phyloP scores from a whole-genome alignment of 371 early-diverging fungal genomes.

The Polyrhizophydium stewartii region DNA sequence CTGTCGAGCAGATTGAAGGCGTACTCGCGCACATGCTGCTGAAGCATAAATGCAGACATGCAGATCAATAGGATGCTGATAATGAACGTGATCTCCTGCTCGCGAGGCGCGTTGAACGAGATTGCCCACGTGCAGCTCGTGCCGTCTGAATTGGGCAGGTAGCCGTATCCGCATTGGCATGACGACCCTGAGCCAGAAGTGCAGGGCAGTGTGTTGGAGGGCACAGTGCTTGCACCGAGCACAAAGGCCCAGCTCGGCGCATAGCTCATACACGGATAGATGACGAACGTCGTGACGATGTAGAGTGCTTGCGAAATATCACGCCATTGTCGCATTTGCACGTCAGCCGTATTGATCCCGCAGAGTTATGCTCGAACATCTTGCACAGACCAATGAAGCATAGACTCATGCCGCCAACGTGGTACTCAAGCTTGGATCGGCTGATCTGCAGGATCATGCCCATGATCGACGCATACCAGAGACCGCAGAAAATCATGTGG shows the following conservation, averaged over 20 bases:
- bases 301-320: background rate
- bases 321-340: no score
- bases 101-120: no score
- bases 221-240: background rate
- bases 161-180: background rate
- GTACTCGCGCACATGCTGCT: conserved; percentile 36
- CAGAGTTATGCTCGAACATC: no score
- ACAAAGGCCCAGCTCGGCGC: background rate
- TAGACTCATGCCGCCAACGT: conserved; percentile 11
- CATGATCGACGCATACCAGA: conserved; percentile 34
- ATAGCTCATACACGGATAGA: background rate
- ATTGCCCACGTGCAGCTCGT: no score
- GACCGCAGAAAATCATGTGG: conserved; percentile 22
- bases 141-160: background rate
- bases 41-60: conserved; percentile 24
- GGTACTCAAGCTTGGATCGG: conserved; percentile 13
- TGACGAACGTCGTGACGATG: background rate
- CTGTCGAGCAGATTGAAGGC: conserved; percentile 30
- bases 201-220: background rate
- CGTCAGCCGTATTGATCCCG: no score
- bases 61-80: conserved; percentile 23
- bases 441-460: conserved; percentile 32
- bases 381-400: conserved; percentile 15
- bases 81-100: conserved; percentile 26
- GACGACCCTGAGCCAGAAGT: background rate